Percentiles rank a stretch among this genome's conserved stretches.
Evolutionary conservation across 805 yeast genomes (phyloP).

Genomic region (Ogataea populi-albae): DNA sequence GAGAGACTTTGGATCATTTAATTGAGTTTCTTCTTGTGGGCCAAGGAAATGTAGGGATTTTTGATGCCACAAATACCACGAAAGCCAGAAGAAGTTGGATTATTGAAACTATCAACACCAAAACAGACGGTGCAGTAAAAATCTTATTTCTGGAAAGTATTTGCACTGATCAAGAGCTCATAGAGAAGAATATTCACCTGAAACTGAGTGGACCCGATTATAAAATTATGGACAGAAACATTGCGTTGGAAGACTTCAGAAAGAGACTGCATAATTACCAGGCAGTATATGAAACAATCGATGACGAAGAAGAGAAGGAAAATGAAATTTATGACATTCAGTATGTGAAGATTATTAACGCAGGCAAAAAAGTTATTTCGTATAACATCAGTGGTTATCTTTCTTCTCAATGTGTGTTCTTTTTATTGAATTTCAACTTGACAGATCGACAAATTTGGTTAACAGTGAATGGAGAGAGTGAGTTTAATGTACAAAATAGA

Average conservation of each 20-base stretch:
- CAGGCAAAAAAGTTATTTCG: constrained; percentile 55
- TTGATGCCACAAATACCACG: constrained; percentile 60
- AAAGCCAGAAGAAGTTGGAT: constrained; percentile 41
- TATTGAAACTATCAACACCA: constrained; percentile 34
- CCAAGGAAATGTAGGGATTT: constrained; percentile 51
- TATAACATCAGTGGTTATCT: constrained; percentile 57
- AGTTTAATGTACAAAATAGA: constrained; percentile 23
- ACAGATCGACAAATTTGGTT: constrained; percentile 38
- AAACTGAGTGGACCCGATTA: constrained; percentile 94
- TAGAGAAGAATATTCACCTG: constrained; percentile 79
- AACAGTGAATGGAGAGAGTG: constrained; percentile 34
- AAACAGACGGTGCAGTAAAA: constrained; percentile 34
- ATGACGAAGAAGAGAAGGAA: constrained; percentile 49
- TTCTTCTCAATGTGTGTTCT: constrained; percentile 56
- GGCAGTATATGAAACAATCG: constrained; percentile 86
- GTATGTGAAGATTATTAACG: constrained; percentile 61
- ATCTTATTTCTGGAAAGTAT: constrained; percentile 65
- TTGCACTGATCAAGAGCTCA: constrained; percentile 74
- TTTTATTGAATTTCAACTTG: constrained; percentile 41
- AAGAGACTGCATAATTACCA: constrained; percentile 81
- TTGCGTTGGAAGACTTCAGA: constrained; percentile 78
- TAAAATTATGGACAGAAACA: constrained; percentile 73
- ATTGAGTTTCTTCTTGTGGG: constrained; percentile 41
- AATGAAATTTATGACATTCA: constrained; percentile 47
- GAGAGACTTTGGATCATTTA: constrained; percentile 45